Conservation (phyloP, 1,139 yeast species). For the Pneumocystis sp. region DNA sequence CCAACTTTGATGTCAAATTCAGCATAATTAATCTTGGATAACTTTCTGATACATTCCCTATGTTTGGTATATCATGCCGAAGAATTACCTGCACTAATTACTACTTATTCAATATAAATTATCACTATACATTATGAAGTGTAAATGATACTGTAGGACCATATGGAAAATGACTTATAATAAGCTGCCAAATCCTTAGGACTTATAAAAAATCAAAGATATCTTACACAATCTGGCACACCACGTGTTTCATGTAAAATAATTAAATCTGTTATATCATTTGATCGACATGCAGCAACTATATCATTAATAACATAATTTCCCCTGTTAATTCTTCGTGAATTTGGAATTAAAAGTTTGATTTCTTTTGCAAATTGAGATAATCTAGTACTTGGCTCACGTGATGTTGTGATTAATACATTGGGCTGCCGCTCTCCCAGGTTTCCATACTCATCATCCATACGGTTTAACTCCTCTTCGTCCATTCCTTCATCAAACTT, state of each 20-base stretch:
- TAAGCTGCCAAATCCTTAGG: constrained; percentile 26
- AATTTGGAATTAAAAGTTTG: constrained; percentile 74
- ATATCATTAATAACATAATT: constrained; percentile 72
- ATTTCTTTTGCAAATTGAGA: constrained; percentile 89
- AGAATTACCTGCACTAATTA: constrained; percentile 35
- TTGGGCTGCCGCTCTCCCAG: constrained; percentile 89
- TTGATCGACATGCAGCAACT: constrained; percentile 66
- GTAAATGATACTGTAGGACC: constrained; percentile 96
- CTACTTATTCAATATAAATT: background rate
- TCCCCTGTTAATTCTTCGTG: constrained; percentile 84
- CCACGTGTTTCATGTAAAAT: constrained; percentile 94
- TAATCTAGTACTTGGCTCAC: constrained; percentile 75
- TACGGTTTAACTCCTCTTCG: constrained; percentile 32
- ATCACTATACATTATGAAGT: constrained; percentile 49
- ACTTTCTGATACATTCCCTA: constrained; percentile 80
- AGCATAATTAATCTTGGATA: constrained; percentile 91
- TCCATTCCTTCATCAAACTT: constrained; percentile 66
- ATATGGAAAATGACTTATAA: constrained; percentile 90
- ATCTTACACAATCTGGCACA: constrained; percentile 61
- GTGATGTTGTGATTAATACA: constrained; percentile 78
- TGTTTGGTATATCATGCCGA: constrained; percentile 77
- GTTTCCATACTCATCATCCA: constrained; percentile 84
- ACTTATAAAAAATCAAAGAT: background rate
- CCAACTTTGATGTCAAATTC: constrained; percentile 70
- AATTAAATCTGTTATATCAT: constrained; percentile 66